Percentiles rank a stretch among this genome's conserved stretches.
Evolutionary conservation across 257 asterid genomes (phyloP).

Genomic region (Penstemon eatonii): DNA sequence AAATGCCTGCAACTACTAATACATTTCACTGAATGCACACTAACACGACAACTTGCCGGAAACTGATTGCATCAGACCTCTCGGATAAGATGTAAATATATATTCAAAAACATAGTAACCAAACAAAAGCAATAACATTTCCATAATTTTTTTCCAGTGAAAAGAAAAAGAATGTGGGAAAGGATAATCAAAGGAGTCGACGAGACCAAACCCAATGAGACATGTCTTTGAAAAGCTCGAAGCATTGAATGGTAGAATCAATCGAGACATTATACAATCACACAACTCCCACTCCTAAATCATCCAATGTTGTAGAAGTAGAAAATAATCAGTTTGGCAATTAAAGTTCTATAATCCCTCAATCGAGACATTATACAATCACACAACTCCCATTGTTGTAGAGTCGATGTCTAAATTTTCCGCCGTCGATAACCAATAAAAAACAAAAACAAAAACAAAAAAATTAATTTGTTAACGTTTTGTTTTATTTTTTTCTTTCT

Average conservation of each 20-base stretch:
- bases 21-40: constrained; percentile 43
- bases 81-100: background rate
- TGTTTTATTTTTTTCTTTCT: no score
- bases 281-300: constrained; percentile 36
- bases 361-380: no score
- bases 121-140: constrained; percentile 1
- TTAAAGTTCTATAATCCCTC: no score
- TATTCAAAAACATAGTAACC: background rate
- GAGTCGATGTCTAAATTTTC: no score
- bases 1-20: constrained; percentile 38
- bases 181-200: constrained; percentile 70
- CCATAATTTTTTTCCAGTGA: background rate
- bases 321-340: no score
- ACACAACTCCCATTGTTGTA: no score
- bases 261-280: constrained; percentile 69
- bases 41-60: constrained; percentile 31
- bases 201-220: constrained; percentile 80
- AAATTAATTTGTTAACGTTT: no score
- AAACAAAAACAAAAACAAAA: no score
- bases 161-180: constrained; percentile 24
- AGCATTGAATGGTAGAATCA: constrained; percentile 80
- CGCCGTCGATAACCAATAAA: no score
- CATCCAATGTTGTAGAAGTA: constrained; percentile 21
- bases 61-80: constrained; percentile 34
- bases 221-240: constrained; percentile 75